Evolutionary conservation across 1,139 yeast genomes (phyloP), one percentile per base, ranked within the genome.

Genomic region (Schizosaccharomyces versatilis): DNA sequence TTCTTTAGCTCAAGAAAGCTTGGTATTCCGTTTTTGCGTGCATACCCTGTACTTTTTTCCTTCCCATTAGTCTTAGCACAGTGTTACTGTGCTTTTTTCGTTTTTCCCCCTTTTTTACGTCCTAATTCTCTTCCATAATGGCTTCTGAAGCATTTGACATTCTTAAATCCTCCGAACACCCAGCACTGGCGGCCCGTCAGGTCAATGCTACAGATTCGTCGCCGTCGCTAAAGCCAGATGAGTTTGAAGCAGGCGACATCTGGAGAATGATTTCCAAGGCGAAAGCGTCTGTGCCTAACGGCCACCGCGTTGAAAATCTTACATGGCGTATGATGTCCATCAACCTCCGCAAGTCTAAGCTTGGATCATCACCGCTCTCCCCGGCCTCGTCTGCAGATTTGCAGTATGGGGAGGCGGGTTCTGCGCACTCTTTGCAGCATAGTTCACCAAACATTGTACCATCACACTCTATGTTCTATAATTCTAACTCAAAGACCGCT

Each of bases 251-350:
- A 17, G 53, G 59, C n/a, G 54, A 57, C 52, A 53, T 84, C 36
- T 84, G 94, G 94, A 79, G 78, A 63, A 76, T 84, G 79, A 84
- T 84, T 66, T 73, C 81, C 55, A 76, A 76, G 62, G 93, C 93
- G 15, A 78, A 76, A 60, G 79, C 82, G n/a, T 74, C 81, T n/a
- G 69, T 84, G 53, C 94, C 94, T 0, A 79, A 81, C 65, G 75
- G 77, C 57, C 74, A 77, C 48, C 71, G 95, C 53, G 80, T 84
- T 79, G 85, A 82, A 64, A 84, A 84, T 65, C 68, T 84, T 54
- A 80, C 93, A 10, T 84, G 95, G 95, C 68, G 95, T 59, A 75
- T 85, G 78, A 81, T 84, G 86, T 76, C 74, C 54, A 69, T 81
- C 62, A 75, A 76, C 59, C 65, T 71, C 56, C 57, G 59, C 41